Evolutionary conservation across 495 filamentous ascomycete genomes (phyloP).

Genomic region (Annulohypoxylon nitens): DNA sequence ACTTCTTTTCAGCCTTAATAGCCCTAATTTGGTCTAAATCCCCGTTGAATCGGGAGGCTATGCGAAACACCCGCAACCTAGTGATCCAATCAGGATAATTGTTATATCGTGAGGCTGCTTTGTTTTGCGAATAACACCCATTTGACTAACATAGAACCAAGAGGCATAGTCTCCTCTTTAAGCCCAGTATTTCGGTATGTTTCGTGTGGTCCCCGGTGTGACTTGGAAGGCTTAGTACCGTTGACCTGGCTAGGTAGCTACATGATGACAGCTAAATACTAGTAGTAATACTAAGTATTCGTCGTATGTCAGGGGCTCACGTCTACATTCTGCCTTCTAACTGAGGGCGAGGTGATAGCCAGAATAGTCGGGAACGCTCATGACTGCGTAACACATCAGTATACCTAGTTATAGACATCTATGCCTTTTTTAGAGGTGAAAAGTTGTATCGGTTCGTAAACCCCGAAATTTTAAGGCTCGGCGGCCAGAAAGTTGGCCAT

Average conservation of each 20-base stretch:
- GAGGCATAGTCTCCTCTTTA: background rate
- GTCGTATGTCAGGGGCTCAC: background rate
- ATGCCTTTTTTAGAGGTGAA: slow-evolving; percentile 1
- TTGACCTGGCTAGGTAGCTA: background rate
- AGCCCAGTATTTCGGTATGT: slow-evolving; percentile 6
- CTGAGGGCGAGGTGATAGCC: background rate
- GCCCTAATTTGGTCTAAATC: background rate
- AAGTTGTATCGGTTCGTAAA: slow-evolving; percentile 14
- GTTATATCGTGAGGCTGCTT: slow-evolving; percentile 4
- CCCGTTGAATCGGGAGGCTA: slow-evolving; percentile 21
- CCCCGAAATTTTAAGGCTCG: slow-evolving; percentile 15
- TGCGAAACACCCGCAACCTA: slow-evolving; percentile 19
- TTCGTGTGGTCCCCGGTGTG: background rate
- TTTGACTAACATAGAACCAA: slow-evolving; percentile 9
- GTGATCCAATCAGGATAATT: background rate
- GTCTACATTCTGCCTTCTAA: background rate
- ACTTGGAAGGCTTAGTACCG: background rate
- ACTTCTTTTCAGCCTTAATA: slow-evolving; percentile 18
- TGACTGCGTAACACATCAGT: background rate
- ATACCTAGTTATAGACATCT: background rate
- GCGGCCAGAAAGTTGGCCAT: background rate
- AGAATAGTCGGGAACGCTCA: background rate
- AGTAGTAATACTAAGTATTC: background rate
- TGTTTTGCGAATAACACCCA: slow-evolving; percentile 21
- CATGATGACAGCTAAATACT: no score